Base-by-base conservation (phyloP, 2,329 filamentous ascomycete genomes). In the Mycocentrospora acerina region DNA sequence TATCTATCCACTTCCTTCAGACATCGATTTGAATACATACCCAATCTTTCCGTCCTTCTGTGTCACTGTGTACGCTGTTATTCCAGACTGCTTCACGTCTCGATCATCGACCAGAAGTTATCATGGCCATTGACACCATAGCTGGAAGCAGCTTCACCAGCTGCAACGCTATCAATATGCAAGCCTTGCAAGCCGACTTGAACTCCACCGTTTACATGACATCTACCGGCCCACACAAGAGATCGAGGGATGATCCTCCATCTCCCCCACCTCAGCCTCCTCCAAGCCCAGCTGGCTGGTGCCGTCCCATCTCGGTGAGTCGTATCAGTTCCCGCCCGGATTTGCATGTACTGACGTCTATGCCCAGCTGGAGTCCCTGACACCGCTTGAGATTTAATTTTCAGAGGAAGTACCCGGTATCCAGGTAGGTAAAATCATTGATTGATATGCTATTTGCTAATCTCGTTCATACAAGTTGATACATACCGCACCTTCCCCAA, bases 211-310 rank as follows among this genome's bases (percentile, higher is more conserved):
- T 33, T 16, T 27, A 33, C 37, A 37, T 28, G 19, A 18, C 32
- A 13, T 24, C 30, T 29, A 9, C 19, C 9, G 18, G 39, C 16
- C 45, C 46, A 24, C 52, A 53, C 34, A 40, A 58, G 17, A 32
- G 40, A 18, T 67, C 64, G 35, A 60, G 62, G 48, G 62, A 64
- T 15, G 67, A 70, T 26, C 63, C 67, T 8, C 67, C 66, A 19
- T 67, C 67, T 18, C 67, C 67, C 18, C 67, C 67, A 17, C 64
- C 66, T 22, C 65, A 67, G 41, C 67, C 66, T 11, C 67, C 67
- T 29, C 65, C 66, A 55, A 70, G 67, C 29, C 66, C 67, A 29
- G 49, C 52, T 27, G 51, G 55, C 28, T 66, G 64, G 63, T 48
- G 40, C 22, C 53, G 48, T 33, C 39, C 51, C 12, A 26, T 47